Evolutionary conservation across 352 stramenopile genomes (phyloP).

Genomic region (Elongisporangium undulatum): DNA sequence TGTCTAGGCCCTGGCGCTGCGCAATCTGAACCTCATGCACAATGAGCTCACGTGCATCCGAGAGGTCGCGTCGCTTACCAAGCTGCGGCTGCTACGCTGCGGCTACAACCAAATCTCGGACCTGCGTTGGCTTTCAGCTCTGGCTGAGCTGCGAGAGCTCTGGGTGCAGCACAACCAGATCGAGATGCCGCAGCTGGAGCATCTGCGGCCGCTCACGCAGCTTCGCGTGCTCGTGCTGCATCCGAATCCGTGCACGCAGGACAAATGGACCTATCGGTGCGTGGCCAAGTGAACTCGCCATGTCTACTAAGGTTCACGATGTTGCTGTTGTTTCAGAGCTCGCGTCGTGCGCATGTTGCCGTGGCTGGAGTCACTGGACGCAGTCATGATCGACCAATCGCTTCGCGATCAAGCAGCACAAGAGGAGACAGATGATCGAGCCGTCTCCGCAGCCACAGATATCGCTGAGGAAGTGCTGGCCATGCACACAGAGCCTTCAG

Average conservation of each 20-base stretch:
- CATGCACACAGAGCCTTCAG: constrained; percentile 9
- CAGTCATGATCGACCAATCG: constrained; percentile 31
- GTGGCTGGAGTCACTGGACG: constrained; percentile 48
- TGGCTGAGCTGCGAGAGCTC: constrained; percentile 43
- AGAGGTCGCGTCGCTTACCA: constrained; percentile 29
- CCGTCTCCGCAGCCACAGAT: constrained; percentile 34
- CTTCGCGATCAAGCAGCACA: constrained; percentile 42
- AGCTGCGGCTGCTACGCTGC: constrained; percentile 49
- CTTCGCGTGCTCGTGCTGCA: constrained; percentile 56
- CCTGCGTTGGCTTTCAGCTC: constrained; percentile 28
- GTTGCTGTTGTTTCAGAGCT: constrained; percentile 8
- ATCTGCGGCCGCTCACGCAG: constrained; percentile 33
- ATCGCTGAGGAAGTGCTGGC: constrained; percentile 6
- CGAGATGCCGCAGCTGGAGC: constrained; percentile 36
- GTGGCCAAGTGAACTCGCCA: too few relatives aligned
- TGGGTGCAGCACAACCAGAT: constrained; percentile 58
- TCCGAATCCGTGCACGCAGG: constrained; percentile 63
- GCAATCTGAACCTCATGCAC: constrained; percentile 57
- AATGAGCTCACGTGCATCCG: constrained; percentile 45
- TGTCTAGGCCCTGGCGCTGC: constrained; percentile 30
- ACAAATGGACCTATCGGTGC: not conserved
- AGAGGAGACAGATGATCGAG: constrained; percentile 18
- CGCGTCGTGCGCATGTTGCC: constrained; percentile 34
- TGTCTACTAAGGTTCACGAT: not conserved
- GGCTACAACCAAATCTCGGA: constrained; percentile 51